These are phyloP conservation scores for Nakazawaea laoshanensis DNA, from an alignment of 805 yeast genomes.

Conservation along the genomic window DNA sequence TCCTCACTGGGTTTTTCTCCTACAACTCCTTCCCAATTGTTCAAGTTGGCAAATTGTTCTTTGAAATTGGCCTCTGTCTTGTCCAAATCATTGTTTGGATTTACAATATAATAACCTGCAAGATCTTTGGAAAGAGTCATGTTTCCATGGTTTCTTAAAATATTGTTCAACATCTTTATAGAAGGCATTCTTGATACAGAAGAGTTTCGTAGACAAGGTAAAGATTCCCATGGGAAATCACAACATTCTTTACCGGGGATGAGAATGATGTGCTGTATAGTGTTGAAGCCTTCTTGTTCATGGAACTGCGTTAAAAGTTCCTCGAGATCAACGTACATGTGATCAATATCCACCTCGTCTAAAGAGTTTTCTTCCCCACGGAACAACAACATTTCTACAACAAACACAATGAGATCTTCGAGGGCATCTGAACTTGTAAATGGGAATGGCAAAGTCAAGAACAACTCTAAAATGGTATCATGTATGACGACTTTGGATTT, in stretches of 20 bases:
- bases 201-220: slow-evolving; percentile 40
- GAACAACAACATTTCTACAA: slow-evolving; percentile 49
- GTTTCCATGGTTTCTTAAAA: slow-evolving; percentile 19
- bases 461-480: slow-evolving; percentile 37
- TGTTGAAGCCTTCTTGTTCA: slow-evolving; percentile 6
- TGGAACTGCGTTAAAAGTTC: slow-evolving; percentile 30
- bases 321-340: slow-evolving; percentile 43
- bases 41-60: slow-evolving; percentile 26
- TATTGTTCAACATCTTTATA: slow-evolving; percentile 29
- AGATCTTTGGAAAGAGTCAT: slow-evolving; percentile 11
- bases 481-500: slow-evolving; percentile 20
- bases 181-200: slow-evolving; percentile 79
- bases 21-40: slow-evolving; percentile 44
- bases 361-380: slow-evolving; percentile 61
- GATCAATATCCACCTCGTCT: slow-evolving; percentile 56
- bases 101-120: slow-evolving; percentile 56
- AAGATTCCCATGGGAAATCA: slow-evolving; percentile 86
- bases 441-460: slow-evolving; percentile 37
- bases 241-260: slow-evolving; percentile 60
- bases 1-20: slow-evolving; percentile 53
- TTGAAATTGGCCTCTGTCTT: slow-evolving; percentile 57
- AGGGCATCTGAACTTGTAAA: slow-evolving; percentile 26
- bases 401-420: slow-evolving; percentile 57
- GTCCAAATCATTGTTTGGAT: slow-evolving; percentile 73
- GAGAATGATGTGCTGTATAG: slow-evolving; percentile 51